A percentile compares a stretch with the other conserved stretches of the same genome.
Conservation (phyloP, 2,329 filamentous ascomycete genomes). For the Monosporascus sp. region DNA sequence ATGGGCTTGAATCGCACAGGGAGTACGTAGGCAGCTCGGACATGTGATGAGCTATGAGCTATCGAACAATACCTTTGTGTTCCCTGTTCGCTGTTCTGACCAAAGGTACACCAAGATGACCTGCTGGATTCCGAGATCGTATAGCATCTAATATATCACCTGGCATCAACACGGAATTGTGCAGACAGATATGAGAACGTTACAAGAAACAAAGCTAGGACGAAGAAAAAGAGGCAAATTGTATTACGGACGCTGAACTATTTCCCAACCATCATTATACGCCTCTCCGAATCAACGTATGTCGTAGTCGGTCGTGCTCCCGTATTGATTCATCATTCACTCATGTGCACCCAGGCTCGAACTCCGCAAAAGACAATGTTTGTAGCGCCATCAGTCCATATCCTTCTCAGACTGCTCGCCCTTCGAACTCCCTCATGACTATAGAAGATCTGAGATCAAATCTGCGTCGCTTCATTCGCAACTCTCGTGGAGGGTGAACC, state of each 20-base stretch:
- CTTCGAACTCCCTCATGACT: not conserved
- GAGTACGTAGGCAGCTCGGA: too few species aligned
- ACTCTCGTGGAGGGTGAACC: too few species aligned
- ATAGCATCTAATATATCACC: not conserved
- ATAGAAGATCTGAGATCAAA: not conserved
- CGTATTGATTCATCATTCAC: not conserved
- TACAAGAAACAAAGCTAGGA: not conserved
- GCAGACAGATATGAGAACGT: not conserved
- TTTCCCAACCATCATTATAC: not conserved
- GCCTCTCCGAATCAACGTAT: not conserved
- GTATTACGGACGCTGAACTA: not conserved
- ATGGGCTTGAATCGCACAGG: too few species aligned
- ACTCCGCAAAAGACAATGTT: not conserved
- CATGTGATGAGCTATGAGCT: too few species aligned
- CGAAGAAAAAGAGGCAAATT: not conserved
- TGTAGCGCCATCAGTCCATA: not conserved
- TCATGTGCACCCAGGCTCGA: not conserved
- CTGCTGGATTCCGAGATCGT: too few species aligned
- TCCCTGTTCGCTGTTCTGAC: too few species aligned
- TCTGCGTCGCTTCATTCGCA: too few species aligned
- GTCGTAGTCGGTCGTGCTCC: not conserved
- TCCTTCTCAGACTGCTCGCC: not conserved
- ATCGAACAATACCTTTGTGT: too few species aligned
- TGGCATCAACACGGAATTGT: not conserved
- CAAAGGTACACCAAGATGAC: too few species aligned